Base-by-base conservation (phyloP, 2,329 filamentous ascomycete genomes). In the Aureobasidium leucospermi region DNA sequence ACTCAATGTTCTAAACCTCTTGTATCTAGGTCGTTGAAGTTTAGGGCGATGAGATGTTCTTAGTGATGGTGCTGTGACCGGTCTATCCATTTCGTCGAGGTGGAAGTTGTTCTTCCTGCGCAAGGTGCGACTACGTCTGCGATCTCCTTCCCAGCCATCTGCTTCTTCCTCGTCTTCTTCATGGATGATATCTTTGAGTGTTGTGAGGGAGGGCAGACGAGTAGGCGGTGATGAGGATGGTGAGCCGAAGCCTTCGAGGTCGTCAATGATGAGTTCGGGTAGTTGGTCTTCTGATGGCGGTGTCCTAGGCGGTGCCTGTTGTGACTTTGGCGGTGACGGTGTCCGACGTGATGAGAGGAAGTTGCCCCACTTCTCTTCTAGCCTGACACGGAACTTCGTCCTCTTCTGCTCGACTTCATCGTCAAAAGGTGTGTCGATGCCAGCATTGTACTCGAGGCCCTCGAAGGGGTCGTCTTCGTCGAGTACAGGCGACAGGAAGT, bases 401-500 rank as follows among this genome's bases (percentile, higher is more conserved):
- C 70, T 62, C 62, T 71, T 74, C 15, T 51, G 47, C 38, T 61
- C 59, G 41, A 55, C 34, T 23, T 59, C 57, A 8, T 57, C 38
- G 29, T 58, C 48, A 10, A 55, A 29, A 41, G 57, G 58, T 5
- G 52, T 29, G 29, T 42, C 66, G 63, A 75, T 75, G 59, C 73
- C 73, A 48, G 73, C 73, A 49, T 68, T 74, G 42, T 74, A 64
- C 15, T 71, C 68, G 32, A 73, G 61, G 56, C 73, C 69, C 34
- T 62, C 61, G 52, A 71, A 72, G 7, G 73, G 71, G 49, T 74
- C 71, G 39, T 75, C 73, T 19, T 74, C 73, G 42, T 76, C 74
- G n/a, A 64, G 65, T 55, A 76, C 66, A 1, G 74, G 74, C 7
- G 70, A 71, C 19, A 76, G 67, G 67, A 76, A 76, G 67, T 76